Percentiles rank a stretch among this genome's conserved stretches.
phyloP scores from a whole-genome alignment of 768 basidiomycete genomes.

The Gloeophyllum trabeum region DNA sequence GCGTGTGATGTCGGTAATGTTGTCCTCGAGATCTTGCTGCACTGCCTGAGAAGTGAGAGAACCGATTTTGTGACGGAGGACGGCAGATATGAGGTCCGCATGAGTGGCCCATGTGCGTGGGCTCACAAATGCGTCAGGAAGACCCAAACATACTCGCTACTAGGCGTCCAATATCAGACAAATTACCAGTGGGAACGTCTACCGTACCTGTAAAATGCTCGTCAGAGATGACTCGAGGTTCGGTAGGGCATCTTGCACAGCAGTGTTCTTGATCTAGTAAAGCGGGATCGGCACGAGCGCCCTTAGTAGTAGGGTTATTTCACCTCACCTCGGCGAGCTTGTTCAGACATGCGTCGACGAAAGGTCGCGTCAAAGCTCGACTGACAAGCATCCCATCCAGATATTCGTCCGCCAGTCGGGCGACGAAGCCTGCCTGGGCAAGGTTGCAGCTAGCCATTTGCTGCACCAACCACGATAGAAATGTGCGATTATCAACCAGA shows the following conservation, averaged over 20 bases:
- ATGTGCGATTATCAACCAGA: conserved; percentile 67
- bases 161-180: conserved; percentile 1
- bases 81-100: conserved; percentile 30
- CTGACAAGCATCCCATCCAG: conserved; percentile 54
- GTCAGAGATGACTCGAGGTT: too few relatives aligned
- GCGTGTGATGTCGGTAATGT: conserved; percentile 59
- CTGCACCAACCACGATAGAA: conserved; percentile 70
- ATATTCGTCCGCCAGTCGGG: conserved; percentile 71
- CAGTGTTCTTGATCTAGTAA: too few relatives aligned
- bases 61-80: conserved; percentile 17
- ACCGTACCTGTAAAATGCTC: too few relatives aligned
- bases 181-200: too few relatives aligned
- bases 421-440: conserved; percentile 71
- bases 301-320: not conserved
- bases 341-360: conserved; percentile 58
- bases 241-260: too few relatives aligned
- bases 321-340: conserved; percentile 52
- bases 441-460: conserved; percentile 71
- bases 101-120: conserved; percentile 58
- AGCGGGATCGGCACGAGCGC: too few relatives aligned
- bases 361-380: conserved; percentile 58
- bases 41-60: conserved; percentile 32
- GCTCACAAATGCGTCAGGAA: conserved; percentile 66
- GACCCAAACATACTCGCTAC: conserved; percentile 59
- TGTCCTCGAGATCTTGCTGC: conserved; percentile 46